Evolutionary conservation across 345 rosid species (phyloP), one percentile per base, ranked within the genome.

Genomic region (Hypericum androsaemum): DNA sequence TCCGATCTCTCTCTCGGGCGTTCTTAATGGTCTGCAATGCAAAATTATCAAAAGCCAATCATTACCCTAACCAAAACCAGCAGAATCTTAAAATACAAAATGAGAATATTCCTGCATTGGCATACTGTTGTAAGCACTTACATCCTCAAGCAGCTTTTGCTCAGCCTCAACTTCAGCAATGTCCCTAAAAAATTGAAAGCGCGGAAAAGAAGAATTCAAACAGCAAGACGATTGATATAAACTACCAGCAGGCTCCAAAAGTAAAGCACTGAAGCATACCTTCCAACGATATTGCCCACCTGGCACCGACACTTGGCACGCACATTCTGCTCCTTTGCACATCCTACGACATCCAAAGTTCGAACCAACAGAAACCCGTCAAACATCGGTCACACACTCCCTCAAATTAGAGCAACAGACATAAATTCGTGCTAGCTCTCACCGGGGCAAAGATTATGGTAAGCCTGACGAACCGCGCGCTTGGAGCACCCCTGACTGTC

Each of bases 391-490:
- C 32, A 22, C 32, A 22, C 4, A 22, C 32, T 22, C 32, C 32
- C 2, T 22, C 1, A 22, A 22, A 1, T 22, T 1, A 22, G 32
- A 1, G 32, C 32, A 22, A 1, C 32, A 22, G 4, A 22, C 32
- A 22, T 22, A 22, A 22, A 22, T 22, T 22, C 32, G 32, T 22
- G 32, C 32, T 22, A 22, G n/a, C 32, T 22, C 87, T 73, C 62
- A 92, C 98, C 98, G 54, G 74, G 0, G 54, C 98, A 92, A n/a
- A 92, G 65, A 63, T 71, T 88, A 74, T 92, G 98, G 58, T 85
- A 85, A 14, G 96, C 98, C 66, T 88, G 98, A 66, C 96, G 98
- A 57, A 92, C 98, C 45, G 80, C 76, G 39, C 95, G 86, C 63
- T 85, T 92, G 0, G 83, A 56, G 60, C 95, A 80, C 22, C 59